These are phyloP conservation scores for Beauveria sp. DNA, from an alignment of 2,329 filamentous ascomycete genomes.

Conservation along the genomic window DNA sequence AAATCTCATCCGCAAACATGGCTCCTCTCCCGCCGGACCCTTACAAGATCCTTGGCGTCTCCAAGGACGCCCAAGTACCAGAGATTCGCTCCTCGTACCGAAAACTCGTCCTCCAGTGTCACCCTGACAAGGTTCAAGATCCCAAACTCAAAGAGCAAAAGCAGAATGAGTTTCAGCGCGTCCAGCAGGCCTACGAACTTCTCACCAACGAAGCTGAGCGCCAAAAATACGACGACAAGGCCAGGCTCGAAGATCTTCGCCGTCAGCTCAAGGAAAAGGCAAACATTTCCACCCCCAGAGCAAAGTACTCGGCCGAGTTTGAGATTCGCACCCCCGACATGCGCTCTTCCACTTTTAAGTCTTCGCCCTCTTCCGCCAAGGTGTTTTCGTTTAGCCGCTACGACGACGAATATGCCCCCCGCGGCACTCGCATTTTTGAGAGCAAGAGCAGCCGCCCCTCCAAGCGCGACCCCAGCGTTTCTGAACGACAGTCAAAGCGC, in stretches of 20 bases:
- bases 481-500: conserved; percentile 36
- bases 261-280: conserved; percentile 41
- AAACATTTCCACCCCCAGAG: conserved; percentile 36
- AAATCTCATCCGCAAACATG: conserved; percentile 27
- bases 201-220: conserved; percentile 70
- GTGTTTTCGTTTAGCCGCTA: conserved; percentile 31
- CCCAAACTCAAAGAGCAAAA: conserved; percentile 68
- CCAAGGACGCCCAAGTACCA: conserved; percentile 59
- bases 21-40: conserved; percentile 60
- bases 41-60: conserved; percentile 68
- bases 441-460: conserved; percentile 28
- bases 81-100: conserved; percentile 75
- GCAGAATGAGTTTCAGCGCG: conserved; percentile 81
- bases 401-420: conserved; percentile 37
- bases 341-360: conserved; percentile 34
- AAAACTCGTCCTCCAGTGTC: conserved; percentile 80
- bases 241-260: conserved; percentile 58
- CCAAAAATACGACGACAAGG: conserved; percentile 68
- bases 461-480: conserved; percentile 41
- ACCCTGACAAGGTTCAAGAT: conserved; percentile 86
- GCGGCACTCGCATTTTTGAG: conserved; percentile 35
- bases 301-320: conserved; percentile 27
- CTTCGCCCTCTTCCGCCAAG: conserved; percentile 24
- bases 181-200: conserved; percentile 89
- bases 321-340: conserved; percentile 47